Percentiles rank a stretch among this genome's conserved stretches.
Evolutionary conservation across 495 filamentous ascomycete species (phyloP).

Genomic region (Penicillium canescens): DNA sequence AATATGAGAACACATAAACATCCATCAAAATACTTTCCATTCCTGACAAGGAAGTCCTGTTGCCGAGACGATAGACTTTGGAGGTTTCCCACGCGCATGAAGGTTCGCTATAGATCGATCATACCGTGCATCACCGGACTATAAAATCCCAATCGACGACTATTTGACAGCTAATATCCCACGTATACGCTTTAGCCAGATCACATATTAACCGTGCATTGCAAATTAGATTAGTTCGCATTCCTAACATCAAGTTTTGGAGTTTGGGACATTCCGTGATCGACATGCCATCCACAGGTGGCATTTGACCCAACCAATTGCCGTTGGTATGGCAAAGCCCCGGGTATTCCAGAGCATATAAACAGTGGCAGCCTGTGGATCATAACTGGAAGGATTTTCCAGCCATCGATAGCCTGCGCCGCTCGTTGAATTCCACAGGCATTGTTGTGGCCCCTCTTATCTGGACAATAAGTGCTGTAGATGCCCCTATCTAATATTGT

Average conservation of each 20-base stretch:
- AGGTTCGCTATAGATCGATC: no score
- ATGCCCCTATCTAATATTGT: slow-evolving; percentile 5
- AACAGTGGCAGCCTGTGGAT: not conserved
- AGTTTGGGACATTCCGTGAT: slow-evolving; percentile 18
- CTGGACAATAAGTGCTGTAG: slow-evolving; percentile 16
- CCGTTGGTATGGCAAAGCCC: not conserved
- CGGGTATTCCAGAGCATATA: not conserved
- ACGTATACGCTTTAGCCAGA: no score
- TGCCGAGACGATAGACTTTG: no score
- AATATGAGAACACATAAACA: not conserved
- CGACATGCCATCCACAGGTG: slow-evolving; percentile 14
- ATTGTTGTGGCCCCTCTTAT: slow-evolving; percentile 7
- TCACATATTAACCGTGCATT: no score
- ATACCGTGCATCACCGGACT: no score
- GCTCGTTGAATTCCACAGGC: slow-evolving; percentile 12
- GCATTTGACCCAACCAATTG: slow-evolving; percentile 5
- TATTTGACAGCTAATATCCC: no score
- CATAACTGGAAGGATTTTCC: slow-evolving; percentile 9
- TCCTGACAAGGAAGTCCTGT: not conserved
- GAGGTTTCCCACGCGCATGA: no score
- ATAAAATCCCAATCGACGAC: no score
- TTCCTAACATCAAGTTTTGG: not conserved
- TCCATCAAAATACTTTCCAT: slow-evolving; percentile 7
- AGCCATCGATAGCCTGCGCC: not conserved
- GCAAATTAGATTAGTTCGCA: not conserved